Evolutionary conservation across 2,329 filamentous ascomycete species (phyloP).

Genomic region (Pseudogymnoascus sp.): DNA sequence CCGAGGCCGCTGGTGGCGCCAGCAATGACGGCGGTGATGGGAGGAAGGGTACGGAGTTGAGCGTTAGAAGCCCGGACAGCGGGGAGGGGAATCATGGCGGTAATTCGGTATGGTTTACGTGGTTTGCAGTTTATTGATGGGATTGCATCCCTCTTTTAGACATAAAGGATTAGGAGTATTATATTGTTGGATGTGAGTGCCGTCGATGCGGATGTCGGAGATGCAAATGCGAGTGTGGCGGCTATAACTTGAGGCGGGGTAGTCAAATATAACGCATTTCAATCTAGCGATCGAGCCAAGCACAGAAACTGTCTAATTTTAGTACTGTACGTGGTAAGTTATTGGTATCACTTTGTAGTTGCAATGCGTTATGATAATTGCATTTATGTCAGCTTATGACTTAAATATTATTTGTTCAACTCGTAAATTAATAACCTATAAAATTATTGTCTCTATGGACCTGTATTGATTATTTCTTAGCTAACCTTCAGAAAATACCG

Average conservation of each 20-base stretch:
- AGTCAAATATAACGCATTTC: not conserved
- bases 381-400: too few species aligned
- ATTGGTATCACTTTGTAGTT: too few species aligned
- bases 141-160: not conserved
- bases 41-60: not conserved
- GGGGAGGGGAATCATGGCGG: slow-evolving; percentile 11
- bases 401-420: too few species aligned
- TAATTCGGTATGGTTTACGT: not conserved
- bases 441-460: too few species aligned
- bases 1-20: slow-evolving; percentile 13
- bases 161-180: not conserved
- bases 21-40: slow-evolving; percentile 9
- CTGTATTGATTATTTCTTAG: too few species aligned
- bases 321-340: too few species aligned
- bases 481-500: too few species aligned
- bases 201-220: not conserved
- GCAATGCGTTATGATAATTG: too few species aligned
- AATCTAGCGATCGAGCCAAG: not conserved
- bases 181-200: not conserved
- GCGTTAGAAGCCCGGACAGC: slow-evolving; percentile 12
- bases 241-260: not conserved
- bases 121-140: not conserved
- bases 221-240: not conserved
- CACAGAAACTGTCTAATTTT: too few species aligned
- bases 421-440: too few species aligned